Evolutionary conservation across 768 basidiomycete species (phyloP).

Genomic region (Tylopilus balloui): DNA sequence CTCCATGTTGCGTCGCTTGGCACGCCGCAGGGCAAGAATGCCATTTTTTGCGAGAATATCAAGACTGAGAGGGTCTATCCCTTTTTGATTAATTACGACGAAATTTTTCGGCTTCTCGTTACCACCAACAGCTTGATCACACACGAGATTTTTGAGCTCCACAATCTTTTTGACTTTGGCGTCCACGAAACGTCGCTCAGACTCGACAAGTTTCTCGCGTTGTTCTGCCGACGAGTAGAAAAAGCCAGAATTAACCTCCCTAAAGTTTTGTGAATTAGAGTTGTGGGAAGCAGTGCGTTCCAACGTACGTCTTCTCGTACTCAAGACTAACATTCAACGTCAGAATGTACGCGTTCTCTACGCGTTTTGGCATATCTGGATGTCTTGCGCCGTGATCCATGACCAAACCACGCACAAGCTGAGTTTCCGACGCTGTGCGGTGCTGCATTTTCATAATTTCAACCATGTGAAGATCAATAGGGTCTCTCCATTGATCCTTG

Average conservation of each 20-base stretch:
- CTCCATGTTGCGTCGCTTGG: slow-evolving; percentile 99
- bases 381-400: slow-evolving; percentile 97
- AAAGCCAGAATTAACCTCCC: slow-evolving; percentile 99
- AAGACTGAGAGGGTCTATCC: slow-evolving; percentile 94
- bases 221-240: slow-evolving; percentile 99
- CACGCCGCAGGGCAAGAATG: slow-evolving; percentile 88
- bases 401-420: slow-evolving; percentile 91
- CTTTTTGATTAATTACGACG: slow-evolving; percentile 97
- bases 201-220: slow-evolving; percentile 97
- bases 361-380: slow-evolving; percentile 98
- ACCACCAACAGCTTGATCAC: slow-evolving; percentile 84
- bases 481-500: slow-evolving; percentile 70
- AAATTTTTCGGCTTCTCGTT: slow-evolving; percentile 83
- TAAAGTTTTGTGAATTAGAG: slow-evolving; percentile 33
- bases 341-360: slow-evolving; percentile 93
- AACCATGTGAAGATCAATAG: slow-evolving; percentile 98
- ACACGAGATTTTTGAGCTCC: slow-evolving; percentile 93
- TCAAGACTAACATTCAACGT: slow-evolving; percentile 97
- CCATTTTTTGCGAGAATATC: slow-evolving; percentile 97
- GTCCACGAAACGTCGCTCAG: slow-evolving; percentile 91
- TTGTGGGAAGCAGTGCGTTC: slow-evolving; percentile 14
- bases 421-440: slow-evolving; percentile 94
- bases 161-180: slow-evolving; percentile 94
- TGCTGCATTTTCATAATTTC: slow-evolving; percentile 99
- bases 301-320: slow-evolving; percentile 96